Percentiles rank a stretch among this genome's conserved stretches.
Evolutionary conservation across 2,329 filamentous ascomycete genomes (phyloP).

Genomic region (Clonostachys solani): DNA sequence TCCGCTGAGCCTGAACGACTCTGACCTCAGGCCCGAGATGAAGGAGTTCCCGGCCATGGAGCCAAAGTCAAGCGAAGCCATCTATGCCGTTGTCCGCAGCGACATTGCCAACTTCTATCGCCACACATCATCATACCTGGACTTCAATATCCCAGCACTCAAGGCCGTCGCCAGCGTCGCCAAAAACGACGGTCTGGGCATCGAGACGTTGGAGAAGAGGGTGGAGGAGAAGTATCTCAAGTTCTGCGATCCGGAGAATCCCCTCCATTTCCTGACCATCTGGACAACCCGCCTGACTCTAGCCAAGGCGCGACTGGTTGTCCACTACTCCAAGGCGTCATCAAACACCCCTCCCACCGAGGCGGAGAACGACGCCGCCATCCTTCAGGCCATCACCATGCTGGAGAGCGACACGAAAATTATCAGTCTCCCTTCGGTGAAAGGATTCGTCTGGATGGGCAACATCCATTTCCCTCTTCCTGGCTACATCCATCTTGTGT

Average conservation of each 20-base stretch:
- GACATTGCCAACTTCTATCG: slow-evolving; percentile 39
- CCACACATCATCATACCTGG: slow-evolving; percentile 23
- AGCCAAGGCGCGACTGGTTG: slow-evolving; percentile 33
- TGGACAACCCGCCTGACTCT: slow-evolving; percentile 36
- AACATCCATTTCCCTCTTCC: slow-evolving; percentile 31
- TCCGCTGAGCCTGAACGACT: slow-evolving; percentile 55
- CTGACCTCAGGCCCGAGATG: slow-evolving; percentile 50
- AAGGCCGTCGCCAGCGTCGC: slow-evolving; percentile 14
- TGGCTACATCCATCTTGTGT: slow-evolving; percentile 31
- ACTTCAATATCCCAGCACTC: slow-evolving; percentile 38
- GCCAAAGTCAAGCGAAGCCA: slow-evolving; percentile 35
- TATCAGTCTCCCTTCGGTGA: slow-evolving; percentile 17
- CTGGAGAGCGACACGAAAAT: slow-evolving; percentile 30
- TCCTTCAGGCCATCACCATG: slow-evolving; percentile 22
- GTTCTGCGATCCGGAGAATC: slow-evolving; percentile 28
- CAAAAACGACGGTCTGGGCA: slow-evolving; percentile 8
- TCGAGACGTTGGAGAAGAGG: slow-evolving; percentile 27
- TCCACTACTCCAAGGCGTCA: slow-evolving; percentile 27
- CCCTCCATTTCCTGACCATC: slow-evolving; percentile 33
- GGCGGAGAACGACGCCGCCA: slow-evolving; percentile 15
- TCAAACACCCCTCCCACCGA: slow-evolving; percentile 12
- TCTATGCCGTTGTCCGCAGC: slow-evolving; percentile 30
- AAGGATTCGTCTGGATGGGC: slow-evolving; percentile 29
- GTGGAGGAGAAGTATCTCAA: slow-evolving; percentile 42
- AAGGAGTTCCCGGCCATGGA: slow-evolving; percentile 45